A percentile compares a stretch with the other conserved stretches of the same genome.
Evolutionary conservation across 2,329 filamentous ascomycete genomes (phyloP).

Genomic region (Calonectria henricotiae): DNA sequence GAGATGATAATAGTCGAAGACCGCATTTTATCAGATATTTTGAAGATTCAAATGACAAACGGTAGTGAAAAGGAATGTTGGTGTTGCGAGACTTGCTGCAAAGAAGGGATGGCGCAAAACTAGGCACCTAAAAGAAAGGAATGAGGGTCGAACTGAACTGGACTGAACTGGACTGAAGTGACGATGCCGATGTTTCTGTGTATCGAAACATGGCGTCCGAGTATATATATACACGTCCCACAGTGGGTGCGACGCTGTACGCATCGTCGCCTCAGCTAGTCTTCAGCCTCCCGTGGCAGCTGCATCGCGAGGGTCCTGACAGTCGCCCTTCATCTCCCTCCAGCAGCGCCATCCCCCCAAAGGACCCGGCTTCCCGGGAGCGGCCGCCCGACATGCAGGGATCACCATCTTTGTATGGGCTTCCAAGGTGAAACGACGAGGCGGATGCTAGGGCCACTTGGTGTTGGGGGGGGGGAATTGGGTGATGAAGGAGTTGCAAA

Average conservation of each 20-base stretch:
- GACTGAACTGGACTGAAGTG: not conserved
- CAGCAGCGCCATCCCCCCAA: slow-evolving; percentile 21
- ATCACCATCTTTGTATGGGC: slow-evolving; percentile 15
- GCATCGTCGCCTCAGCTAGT: slow-evolving; percentile 13
- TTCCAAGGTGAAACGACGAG: slow-evolving; percentile 43
- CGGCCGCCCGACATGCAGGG: slow-evolving; percentile 43
- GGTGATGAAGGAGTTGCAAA: not conserved
- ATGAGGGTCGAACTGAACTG: slow-evolving; percentile 31
- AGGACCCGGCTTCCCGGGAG: slow-evolving; percentile 34
- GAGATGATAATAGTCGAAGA: slow-evolving; percentile 45
- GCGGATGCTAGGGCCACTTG: slow-evolving; percentile 20
- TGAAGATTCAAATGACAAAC: slow-evolving; percentile 28
- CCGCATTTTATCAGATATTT: slow-evolving; percentile 38
- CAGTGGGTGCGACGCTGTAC: not conserved
- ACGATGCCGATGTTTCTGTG: not conserved
- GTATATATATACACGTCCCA: slow-evolving; percentile 6
- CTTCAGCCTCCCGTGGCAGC: slow-evolving; percentile 3
- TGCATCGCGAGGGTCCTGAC: slow-evolving; percentile 15
- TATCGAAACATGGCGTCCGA: not conserved
- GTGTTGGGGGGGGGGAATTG: not conserved
- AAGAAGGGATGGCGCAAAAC: slow-evolving; percentile 46
- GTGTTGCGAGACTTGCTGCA: slow-evolving; percentile 30
- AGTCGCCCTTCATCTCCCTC: slow-evolving; percentile 47
- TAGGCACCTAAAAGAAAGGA: slow-evolving; percentile 45
- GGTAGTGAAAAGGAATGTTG: slow-evolving; percentile 19